These are phyloP conservation scores for Graphium sp. DNA, from an alignment of 2,329 filamentous ascomycete species.

Conservation along the genomic window DNA sequence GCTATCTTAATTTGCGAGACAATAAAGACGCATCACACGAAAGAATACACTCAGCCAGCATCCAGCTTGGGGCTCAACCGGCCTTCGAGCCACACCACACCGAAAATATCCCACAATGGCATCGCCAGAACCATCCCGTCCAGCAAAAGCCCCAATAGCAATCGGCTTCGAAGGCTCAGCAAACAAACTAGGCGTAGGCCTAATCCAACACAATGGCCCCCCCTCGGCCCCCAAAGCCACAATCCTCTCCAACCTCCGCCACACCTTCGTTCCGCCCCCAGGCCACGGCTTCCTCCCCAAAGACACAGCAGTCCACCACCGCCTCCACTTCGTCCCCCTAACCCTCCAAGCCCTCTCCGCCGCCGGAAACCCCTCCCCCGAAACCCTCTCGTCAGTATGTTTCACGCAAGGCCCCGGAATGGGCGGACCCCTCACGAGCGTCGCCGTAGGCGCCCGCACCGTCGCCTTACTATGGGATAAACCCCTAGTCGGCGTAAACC, in stretches of 20 bases:
- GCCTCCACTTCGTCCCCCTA: conserved; percentile 66
- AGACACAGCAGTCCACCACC: conserved; percentile 87
- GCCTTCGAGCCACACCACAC: background rate
- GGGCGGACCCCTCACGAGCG: conserved; percentile 79
- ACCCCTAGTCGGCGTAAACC: conserved; percentile 87
- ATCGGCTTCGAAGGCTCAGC: conserved; percentile 73
- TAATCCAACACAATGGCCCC: conserved; percentile 60
- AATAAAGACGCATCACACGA: no score
- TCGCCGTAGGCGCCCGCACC: conserved; percentile 72
- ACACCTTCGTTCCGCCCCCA: conserved; percentile 84
- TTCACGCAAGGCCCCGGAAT: conserved; percentile 94
- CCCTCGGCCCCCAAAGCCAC: conserved; percentile 29
- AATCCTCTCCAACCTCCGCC: conserved; percentile 83
- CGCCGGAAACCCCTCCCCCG: conserved; percentile 39
- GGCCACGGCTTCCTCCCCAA: conserved; percentile 93
- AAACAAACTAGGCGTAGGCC: conserved; percentile 90
- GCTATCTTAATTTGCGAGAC: no score
- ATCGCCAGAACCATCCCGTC: no score
- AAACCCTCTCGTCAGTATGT: conserved; percentile 78
- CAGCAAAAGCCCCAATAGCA: conserved; percentile 29
- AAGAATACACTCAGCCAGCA: background rate
- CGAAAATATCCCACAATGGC: conserved; percentile 9
- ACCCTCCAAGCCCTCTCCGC: conserved; percentile 63
- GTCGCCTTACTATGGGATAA: conserved; percentile 72
- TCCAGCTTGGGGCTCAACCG: background rate